Base-by-base conservation (phyloP, 2,329 filamentous ascomycete species). In the Trichoderma citrinoviride region DNA sequence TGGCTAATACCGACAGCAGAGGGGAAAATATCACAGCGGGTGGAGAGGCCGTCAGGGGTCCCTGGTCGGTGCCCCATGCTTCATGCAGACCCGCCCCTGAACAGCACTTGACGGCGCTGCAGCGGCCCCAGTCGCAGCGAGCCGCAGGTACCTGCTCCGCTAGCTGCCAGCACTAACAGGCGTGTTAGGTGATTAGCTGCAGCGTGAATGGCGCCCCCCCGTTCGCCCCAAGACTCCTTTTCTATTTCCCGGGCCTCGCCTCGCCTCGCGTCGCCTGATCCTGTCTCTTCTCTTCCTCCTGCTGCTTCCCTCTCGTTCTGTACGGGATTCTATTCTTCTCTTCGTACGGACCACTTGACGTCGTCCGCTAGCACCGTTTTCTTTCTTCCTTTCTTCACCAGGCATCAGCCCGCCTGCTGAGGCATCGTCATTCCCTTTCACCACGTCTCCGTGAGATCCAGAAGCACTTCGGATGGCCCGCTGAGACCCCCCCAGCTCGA, bases 401-500 rank as follows among this genome's bases (percentile, higher is more conserved):
- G 60, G 41, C 56, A 40, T 40, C 29, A 14, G 21, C 23, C 33
- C 44, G 56, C 56, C 56, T 49, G 43, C 19, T 49, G 43, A 49
- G 50, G 25, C 55, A 54, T n/a, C 41, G 25, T 54, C 60, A 17
- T 37, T 62, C 60, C 29, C 40, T 62, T 53, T 3, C 19, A 33
- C 52, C 50, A 17, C 37, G 52, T 64, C 61, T 58, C 53, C 61
- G 55, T 57, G 57, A 43, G 37, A 64, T 62, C 54, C 46, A 61
- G 54, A 54, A 50, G 54, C 66, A 25, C 64, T 47, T 68, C 67
- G 61, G 52, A 67, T 67, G 65, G 65, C 54, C 57, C 56, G 62
- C 56, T 67, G 65, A 67, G 55, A 40, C 56, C 19, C 46, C 41
- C 33, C 55, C 23, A 33, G 29, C 44, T 53, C 57, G 23, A 46